These are phyloP conservation scores for Neopestalotiopsis clavispora DNA, from an alignment of 2,329 filamentous ascomycete genomes.

Conservation along the genomic window DNA sequence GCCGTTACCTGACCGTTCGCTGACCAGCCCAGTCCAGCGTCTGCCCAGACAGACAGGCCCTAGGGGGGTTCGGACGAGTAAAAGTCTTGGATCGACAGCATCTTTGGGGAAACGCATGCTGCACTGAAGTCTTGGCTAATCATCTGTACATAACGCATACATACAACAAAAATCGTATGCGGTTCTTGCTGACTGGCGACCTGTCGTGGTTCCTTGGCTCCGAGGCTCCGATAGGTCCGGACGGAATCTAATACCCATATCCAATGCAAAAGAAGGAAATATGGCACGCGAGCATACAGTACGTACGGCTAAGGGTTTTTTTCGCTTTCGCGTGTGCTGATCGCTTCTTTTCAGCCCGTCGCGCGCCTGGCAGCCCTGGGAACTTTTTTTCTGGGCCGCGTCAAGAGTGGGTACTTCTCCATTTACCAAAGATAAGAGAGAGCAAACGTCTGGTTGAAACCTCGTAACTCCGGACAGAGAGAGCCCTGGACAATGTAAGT, in stretches of 20 bases:
- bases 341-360: background rate
- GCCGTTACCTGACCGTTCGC: too few relatives aligned
- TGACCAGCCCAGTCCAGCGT: too few relatives aligned
- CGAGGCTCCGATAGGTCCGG: background rate
- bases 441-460: background rate
- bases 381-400: background rate
- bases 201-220: conserved; percentile 1
- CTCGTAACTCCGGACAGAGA: background rate
- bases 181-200: background rate
- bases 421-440: background rate
- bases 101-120: background rate
- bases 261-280: conserved; percentile 7
- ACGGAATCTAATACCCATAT: background rate
- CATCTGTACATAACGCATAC: background rate
- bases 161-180: background rate
- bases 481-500: background rate
- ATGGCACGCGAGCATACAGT: conserved; percentile 8
- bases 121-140: background rate
- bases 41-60: background rate
- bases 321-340: background rate
- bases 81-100: background rate
- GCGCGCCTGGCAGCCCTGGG: background rate
- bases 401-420: background rate
- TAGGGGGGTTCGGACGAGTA: background rate
- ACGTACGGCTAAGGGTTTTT: too few relatives aligned